phyloP scores from a whole-genome alignment of 371 early-diverging fungal species.

The Scutellospora calospora region DNA sequence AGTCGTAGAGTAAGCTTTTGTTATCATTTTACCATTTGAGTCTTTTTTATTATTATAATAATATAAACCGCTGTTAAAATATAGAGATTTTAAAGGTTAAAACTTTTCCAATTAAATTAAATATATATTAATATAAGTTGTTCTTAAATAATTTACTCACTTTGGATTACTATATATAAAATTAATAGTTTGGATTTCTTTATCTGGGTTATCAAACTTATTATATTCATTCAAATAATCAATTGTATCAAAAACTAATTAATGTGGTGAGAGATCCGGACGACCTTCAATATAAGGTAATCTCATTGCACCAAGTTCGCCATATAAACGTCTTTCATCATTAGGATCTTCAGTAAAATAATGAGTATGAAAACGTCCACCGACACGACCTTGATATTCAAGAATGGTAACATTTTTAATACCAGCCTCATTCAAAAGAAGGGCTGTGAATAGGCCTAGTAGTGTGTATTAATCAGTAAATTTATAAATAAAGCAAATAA shows the following conservation, averaged over 20 bases:
- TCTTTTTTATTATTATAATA: neutral
- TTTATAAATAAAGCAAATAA: too few species aligned
- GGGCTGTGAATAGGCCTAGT: neutral
- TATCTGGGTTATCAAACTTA: neutral
- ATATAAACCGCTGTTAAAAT: neutral
- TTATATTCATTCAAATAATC: constrained; percentile 7
- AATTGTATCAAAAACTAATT: constrained; percentile 24
- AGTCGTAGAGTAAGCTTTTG: neutral
- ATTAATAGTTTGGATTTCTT: neutral
- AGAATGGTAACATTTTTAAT: constrained; percentile 3
- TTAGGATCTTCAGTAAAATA: constrained; percentile 14
- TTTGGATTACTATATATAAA: constrained; percentile 2
- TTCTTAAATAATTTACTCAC: neutral
- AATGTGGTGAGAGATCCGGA: neutral
- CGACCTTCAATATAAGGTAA: neutral
- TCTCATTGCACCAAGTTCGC: constrained; percentile 28
- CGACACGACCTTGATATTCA: constrained; percentile 27
- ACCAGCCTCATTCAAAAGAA: constrained; percentile 18
- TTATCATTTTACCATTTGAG: neutral
- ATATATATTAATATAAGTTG: too few species aligned
- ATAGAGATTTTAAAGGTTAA: neutral
- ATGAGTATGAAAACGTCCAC: constrained; percentile 13
- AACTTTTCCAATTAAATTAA: too few species aligned
- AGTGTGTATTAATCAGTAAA: neutral
- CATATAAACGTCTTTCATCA: neutral